Conservation (phyloP, 352 stramenopile genomes). For the Aphanomyces cochlioides region DNA sequence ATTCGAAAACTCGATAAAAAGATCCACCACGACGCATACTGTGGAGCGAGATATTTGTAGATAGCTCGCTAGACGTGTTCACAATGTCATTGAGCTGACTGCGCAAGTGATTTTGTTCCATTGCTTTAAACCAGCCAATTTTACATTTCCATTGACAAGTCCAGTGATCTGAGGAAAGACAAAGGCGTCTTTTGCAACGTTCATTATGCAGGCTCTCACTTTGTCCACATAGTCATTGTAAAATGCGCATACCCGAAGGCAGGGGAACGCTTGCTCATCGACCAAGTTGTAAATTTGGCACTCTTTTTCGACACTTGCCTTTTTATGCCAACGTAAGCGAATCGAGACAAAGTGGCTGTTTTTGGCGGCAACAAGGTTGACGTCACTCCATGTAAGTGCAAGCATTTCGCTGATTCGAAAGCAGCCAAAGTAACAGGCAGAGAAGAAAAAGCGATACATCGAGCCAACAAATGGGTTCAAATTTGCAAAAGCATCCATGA, state of each 20-base stretch:
- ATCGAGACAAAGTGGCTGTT: constrained; percentile 2
- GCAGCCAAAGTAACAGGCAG: constrained; percentile 8
- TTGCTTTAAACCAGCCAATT: constrained; percentile 10
- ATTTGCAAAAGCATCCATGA: background rate
- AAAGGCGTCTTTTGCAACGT: constrained; percentile 4
- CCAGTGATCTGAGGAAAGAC: constrained; percentile 11
- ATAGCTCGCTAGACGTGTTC: background rate
- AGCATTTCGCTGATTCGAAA: constrained; percentile 22
- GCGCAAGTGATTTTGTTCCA: constrained; percentile 8
- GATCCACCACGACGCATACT: background rate
- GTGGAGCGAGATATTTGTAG: background rate
- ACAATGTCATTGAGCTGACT: background rate
- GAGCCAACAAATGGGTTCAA: background rate
- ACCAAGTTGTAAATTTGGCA: constrained; percentile 11
- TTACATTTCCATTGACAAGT: background rate
- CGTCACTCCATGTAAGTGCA: constrained; percentile 8
- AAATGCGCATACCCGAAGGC: constrained; percentile 2
- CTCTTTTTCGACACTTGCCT: constrained; percentile 18
- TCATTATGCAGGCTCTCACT: background rate
- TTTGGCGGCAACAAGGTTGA: background rate
- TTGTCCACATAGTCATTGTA: background rate
- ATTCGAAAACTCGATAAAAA: background rate
- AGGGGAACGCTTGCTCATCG: constrained; percentile 10
- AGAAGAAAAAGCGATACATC: constrained; percentile 12
- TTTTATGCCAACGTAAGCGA: constrained; percentile 18